phyloP scores from a whole-genome alignment of 495 filamentous ascomycete species.

The Patellaria atrata region DNA sequence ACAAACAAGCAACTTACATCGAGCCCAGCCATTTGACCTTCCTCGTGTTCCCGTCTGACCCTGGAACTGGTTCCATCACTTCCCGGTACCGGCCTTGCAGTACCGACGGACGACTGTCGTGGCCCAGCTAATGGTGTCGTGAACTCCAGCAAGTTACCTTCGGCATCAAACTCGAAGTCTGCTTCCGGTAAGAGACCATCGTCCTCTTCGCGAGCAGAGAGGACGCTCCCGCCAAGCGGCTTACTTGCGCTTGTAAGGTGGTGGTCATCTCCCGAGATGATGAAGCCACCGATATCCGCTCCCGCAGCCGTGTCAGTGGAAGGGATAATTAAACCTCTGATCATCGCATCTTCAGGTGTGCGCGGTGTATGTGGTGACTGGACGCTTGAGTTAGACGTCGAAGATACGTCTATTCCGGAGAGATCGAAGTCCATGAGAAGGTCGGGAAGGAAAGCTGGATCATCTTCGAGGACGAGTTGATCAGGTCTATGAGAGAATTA shows the following conservation, averaged over 20 bases:
- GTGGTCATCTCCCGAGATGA: constrained; percentile 24
- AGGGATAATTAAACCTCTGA: constrained; percentile 22
- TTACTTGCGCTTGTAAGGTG: constrained; percentile 13
- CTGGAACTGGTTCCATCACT: constrained; percentile 29
- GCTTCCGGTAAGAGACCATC: constrained; percentile 41
- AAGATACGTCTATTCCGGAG: constrained; percentile 24
- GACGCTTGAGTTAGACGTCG: constrained; percentile 24
- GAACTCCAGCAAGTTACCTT: constrained; percentile 42
- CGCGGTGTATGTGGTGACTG: constrained; percentile 26
- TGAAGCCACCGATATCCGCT: constrained; percentile 25
- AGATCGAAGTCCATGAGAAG: constrained; percentile 40
- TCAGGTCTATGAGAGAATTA: constrained; percentile 43
- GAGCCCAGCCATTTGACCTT: constrained; percentile 20
- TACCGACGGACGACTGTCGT: constrained; percentile 4
- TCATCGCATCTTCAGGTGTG: constrained; percentile 15
- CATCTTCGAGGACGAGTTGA: constrained; percentile 65
- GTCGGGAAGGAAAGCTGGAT: constrained; percentile 67
- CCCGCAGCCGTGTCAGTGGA: constrained; percentile 14
- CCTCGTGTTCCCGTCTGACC: constrained; percentile 29
- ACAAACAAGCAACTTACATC: constrained; percentile 15
- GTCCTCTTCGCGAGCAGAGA: constrained; percentile 29
- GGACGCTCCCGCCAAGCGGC: neutral
- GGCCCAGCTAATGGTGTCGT: constrained; percentile 1
- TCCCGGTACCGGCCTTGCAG: constrained; percentile 9
- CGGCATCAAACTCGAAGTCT: constrained; percentile 50